Conservation (phyloP, 768 basidiomycete genomes). For the Coprinellus aureogranulatus region DNA sequence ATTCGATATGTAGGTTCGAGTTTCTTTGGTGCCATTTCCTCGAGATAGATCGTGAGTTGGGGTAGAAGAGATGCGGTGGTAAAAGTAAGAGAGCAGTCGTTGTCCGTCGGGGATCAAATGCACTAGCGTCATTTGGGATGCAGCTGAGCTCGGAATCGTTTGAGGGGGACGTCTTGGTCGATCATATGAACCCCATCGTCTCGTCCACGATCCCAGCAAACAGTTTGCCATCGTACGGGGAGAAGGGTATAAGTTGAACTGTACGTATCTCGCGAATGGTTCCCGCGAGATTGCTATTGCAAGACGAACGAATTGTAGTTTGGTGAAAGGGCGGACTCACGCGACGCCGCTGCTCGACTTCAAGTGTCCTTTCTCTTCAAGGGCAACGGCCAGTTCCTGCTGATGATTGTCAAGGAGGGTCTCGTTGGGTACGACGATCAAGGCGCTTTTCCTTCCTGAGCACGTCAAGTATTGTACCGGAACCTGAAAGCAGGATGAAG, state of each 20-base stretch:
- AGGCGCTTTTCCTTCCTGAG: conserved; percentile 67
- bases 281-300: conserved; percentile 49
- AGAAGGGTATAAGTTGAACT: conserved; percentile 53
- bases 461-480: conserved; percentile 91
- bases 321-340: conserved; percentile 42
- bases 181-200: conserved; percentile 68
- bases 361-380: conserved; percentile 59
- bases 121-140: not conserved
- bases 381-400: conserved; percentile 74
- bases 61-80: conserved; percentile 10
- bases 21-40: conserved; percentile 31
- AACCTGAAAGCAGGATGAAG: conserved; percentile 48
- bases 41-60: not conserved
- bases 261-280: conserved; percentile 51
- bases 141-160: not conserved
- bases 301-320: not conserved
- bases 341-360: conserved; percentile 49
- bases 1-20: conserved; percentile 41
- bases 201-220: conserved; percentile 71
- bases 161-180: not conserved
- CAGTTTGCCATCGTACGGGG: conserved; percentile 62
- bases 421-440: conserved; percentile 88
- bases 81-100: conserved; percentile 1
- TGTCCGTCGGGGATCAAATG: not conserved
- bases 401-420: conserved; percentile 93